phyloP scores from a whole-genome alignment of 495 filamentous ascomycete species.

The Chaetomium tenue region DNA sequence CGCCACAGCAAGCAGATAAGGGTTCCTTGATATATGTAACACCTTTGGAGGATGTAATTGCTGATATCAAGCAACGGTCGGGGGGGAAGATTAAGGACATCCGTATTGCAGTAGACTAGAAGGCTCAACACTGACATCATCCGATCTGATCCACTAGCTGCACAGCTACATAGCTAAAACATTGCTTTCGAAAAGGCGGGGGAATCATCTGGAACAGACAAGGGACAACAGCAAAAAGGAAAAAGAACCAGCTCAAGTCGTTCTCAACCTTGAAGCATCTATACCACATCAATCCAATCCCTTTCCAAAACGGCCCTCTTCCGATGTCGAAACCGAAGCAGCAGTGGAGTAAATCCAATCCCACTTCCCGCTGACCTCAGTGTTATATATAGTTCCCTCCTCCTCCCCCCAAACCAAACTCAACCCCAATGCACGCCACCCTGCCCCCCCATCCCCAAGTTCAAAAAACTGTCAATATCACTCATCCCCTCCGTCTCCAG shows the following conservation, averaged over 20 bases:
- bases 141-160: not conserved
- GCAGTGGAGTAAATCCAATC: too few species aligned
- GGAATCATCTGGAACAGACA: not conserved
- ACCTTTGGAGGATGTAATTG: too few species aligned
- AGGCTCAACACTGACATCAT: not conserved
- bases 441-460: constrained; percentile 28
- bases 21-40: too few species aligned
- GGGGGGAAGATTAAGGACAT: too few species aligned
- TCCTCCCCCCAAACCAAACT: not conserved
- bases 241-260: not conserved
- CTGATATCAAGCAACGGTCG: too few species aligned
- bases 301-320: not conserved
- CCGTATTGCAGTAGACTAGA: too few species aligned
- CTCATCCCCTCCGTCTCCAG: constrained; percentile 63
- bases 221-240: not conserved
- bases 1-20: too few species aligned
- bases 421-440: constrained; percentile 17
- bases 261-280: not conserved
- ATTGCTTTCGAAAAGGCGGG: not conserved
- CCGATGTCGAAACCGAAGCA: not conserved
- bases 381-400: too few species aligned
- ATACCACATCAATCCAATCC: not conserved
- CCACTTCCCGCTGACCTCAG: too few species aligned
- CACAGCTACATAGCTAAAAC: not conserved
- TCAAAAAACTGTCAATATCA: constrained; percentile 62